Base-by-base conservation (phyloP, 495 filamentous ascomycete genomes). In the Xylaria cubensis region DNA sequence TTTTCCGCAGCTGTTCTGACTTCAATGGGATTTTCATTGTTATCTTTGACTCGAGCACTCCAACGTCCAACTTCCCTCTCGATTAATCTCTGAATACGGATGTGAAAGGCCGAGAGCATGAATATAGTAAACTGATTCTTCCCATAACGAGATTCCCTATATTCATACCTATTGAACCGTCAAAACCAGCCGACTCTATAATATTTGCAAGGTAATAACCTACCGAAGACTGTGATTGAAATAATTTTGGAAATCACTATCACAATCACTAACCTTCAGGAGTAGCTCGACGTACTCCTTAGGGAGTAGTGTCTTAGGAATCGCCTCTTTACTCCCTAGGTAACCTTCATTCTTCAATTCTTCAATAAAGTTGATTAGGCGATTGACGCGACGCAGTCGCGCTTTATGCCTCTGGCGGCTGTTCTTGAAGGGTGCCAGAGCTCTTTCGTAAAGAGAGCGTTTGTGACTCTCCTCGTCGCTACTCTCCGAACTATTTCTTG, bases 221-320 rank as follows among this genome's bases (percentile, higher is more conserved):
- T 32, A 64, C 62, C 62, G 62, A 48, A 64, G 62, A 15, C 5
- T 5, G 41, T 64, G 41, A 34, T 64, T 41, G 24, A 64, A 64
- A n/a, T 9, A 64, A 2, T 26, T 9, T 24, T 64, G 62, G 62
- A 64, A 64, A 4, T 48, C 62, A 13, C 7, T 41, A n/a, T 64
- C 42, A 4, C 42, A 41, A 21, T 46, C 24, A 34, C 32, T 24
- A 21, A 64, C 24, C 15, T 64, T 12, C 5, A 64, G 4, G 15
- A 64, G 41, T 15, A 64, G 62, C 6, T 64, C 41, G 21, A 19
- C 48, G 26, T 64, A 64, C 41, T 64, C 61, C 17, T 46, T 64
- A 13, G 61, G 61, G 24, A 44, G 44, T 1, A 64, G 41, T 8
- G 29, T 29, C 21, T 7, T 64, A 1, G 36, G n/a, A 19, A 64